Base-by-base conservation (phyloP, 192 early-diverging fungal genomes). In the Umbelopsis isabellina region DNA sequence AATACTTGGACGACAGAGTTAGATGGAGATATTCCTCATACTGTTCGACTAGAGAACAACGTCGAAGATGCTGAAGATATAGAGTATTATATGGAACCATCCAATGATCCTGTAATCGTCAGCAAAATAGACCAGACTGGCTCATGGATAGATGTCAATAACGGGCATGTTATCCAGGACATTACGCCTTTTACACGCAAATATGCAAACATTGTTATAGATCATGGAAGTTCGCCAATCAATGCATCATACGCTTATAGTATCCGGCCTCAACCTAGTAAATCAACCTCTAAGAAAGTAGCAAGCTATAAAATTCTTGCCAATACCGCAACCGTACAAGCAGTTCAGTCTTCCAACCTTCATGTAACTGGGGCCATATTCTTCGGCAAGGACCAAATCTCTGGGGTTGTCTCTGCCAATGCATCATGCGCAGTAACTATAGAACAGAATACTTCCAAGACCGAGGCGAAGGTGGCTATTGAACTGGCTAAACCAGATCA, bases 111-210 rank as follows among this genome's bases (percentile, higher is more conserved):
- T 0, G 12, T 61, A 15, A 61, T 61, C 13, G 21, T 61, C 23
- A 37, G 30, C 30, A 61, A 61, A 35, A 18, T 4, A 0, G 55
- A 61, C 33, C 8, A 18, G 30, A 61, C 55, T 1, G 55, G 55
- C 16, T 61, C 55, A 35, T 61, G 55, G 55, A 35, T 61, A 7
- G 55, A 61, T 61, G 55, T 61, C 23, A 61, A 61, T 33, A 61
- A 61, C 27, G 55, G 55, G 1, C 55, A 61, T 61, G 30, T 61
- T 12, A 61, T 61, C 18, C 55, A 61, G 13, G 55, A 61, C 16
- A 61, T 11, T 18, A 61, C 55, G 2, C 55, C 55, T 18, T 61
- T 61, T 6, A 25, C 27, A 18, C 55, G 55, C 33, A 61, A 61
- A 35, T 61, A 61, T 33, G 55, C 25, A 11, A 61, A 16, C 15